These are phyloP conservation scores for Purshia tridentata DNA, from an alignment of 306 rosid species.

Conservation along the genomic window DNA sequence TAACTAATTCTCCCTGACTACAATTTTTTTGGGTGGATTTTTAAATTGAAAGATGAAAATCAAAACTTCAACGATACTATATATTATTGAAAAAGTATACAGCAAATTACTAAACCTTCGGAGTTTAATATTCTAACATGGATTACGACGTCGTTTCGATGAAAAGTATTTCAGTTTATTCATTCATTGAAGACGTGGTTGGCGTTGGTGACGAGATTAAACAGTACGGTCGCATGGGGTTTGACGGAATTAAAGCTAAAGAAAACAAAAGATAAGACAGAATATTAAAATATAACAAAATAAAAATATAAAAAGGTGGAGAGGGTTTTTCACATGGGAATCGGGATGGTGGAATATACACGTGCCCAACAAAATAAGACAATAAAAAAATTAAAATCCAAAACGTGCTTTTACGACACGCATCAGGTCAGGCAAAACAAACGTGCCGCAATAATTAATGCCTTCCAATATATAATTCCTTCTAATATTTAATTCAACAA, in stretches of 20 bases:
- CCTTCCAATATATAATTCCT: not conserved
- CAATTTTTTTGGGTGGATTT: no score
- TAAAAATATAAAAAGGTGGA: constrained; percentile 14
- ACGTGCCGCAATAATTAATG: constrained; percentile 42
- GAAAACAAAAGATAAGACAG: not conserved
- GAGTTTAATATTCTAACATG: no score
- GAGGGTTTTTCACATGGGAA: constrained; percentile 43
- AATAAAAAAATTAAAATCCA: not conserved
- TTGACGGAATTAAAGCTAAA: not conserved
- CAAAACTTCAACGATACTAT: no score
- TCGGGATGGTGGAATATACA: constrained; percentile 31
- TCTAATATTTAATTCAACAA: not conserved
- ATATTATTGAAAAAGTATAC: no score
- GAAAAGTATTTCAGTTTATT: no score
- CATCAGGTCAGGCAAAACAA: constrained; percentile 44
- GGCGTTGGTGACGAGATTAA: no score
- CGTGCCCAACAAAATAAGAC: constrained; percentile 28
- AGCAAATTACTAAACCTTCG: no score
- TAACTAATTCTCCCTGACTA: no score
- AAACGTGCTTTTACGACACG: constrained; percentile 29
- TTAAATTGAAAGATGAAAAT: no score
- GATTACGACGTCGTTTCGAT: no score
- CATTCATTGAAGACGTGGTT: no score
- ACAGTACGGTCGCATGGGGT: not conserved
- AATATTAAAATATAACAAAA: not conserved